These are phyloP conservation scores for Trichocladium antarcticum DNA, from an alignment of 495 filamentous ascomycete genomes.

Conservation along the genomic window DNA sequence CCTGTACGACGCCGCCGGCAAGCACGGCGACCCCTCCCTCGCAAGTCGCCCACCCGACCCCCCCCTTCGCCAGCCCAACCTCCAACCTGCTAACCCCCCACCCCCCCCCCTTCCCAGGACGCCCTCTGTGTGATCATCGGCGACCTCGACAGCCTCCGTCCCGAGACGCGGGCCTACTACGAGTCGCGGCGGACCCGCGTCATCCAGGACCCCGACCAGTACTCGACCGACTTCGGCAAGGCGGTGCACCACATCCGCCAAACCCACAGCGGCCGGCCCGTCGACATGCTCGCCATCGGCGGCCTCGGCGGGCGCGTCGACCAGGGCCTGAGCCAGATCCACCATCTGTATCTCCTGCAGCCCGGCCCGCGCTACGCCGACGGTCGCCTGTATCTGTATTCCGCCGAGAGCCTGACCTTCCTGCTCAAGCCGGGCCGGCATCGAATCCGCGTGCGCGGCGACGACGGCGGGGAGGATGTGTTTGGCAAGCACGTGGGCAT, in stretches of 20 bases:
- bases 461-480: conserved; percentile 21
- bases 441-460: conserved; percentile 50
- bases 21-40: conserved; percentile 11
- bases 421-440: conserved; percentile 60
- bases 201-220: conserved; percentile 59
- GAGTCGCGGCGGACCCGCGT: conserved; percentile 36
- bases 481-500: conserved; percentile 67
- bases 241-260: conserved; percentile 43
- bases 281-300: conserved; percentile 59
- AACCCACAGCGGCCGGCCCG: neutral
- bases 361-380: conserved; percentile 32
- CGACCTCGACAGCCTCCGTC: conserved; percentile 73
- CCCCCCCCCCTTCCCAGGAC: conserved; percentile 27
- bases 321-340: conserved; percentile 78
- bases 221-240: conserved; percentile 64
- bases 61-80: neutral
- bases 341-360: conserved; percentile 59
- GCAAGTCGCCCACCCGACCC: conserved; percentile 4
- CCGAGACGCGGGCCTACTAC: conserved; percentile 51
- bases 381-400: conserved; percentile 56
- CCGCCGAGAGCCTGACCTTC: conserved; percentile 68
- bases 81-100: neutral
- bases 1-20: conserved; percentile 47
- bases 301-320: conserved; percentile 83
- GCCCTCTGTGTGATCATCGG: conserved; percentile 65